phyloP scores from a whole-genome alignment of 345 rosid genomes.

The Syzygium aromaticum region DNA sequence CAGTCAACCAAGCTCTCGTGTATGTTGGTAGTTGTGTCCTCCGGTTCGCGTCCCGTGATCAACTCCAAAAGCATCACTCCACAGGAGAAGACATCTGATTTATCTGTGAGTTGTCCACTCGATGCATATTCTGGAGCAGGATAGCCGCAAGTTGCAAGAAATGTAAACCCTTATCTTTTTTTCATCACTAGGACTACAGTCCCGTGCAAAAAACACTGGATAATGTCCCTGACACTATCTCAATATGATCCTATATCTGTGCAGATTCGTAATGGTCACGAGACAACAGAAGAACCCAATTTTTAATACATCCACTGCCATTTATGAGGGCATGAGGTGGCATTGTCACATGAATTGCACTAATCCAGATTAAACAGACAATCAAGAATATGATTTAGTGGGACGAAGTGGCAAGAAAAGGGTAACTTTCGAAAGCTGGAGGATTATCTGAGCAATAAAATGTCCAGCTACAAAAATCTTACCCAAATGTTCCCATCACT shows the following conservation, averaged over 20 bases:
- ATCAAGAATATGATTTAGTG: not conserved
- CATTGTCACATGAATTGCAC: not conserved
- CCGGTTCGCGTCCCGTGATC: conserved; percentile 77
- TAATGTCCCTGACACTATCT: not conserved
- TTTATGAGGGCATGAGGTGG: not conserved
- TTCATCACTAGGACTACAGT: not conserved
- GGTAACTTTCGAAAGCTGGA: not conserved
- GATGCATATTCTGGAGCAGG: conserved; percentile 97
- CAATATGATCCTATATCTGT: not conserved
- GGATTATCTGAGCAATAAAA: not conserved
- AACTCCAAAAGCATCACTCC: conserved; percentile 92
- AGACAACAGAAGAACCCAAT: not conserved
- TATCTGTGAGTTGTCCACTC: conserved; percentile 78
- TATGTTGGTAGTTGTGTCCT: conserved; percentile 47
- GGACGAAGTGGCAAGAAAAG: not conserved
- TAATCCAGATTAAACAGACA: not conserved
- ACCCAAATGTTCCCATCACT: conserved; percentile 99
- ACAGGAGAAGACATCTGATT: conserved; percentile 86
- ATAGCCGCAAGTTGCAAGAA: conserved; percentile 33
- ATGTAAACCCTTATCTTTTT: not conserved
- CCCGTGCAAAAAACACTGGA: not conserved
- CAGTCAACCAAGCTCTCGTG: conserved; percentile 96
- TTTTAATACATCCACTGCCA: not conserved
- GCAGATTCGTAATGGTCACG: not conserved
- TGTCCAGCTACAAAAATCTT: not conserved